Percentiles rank a stretch among this genome's conserved stretches.
Conservation (phyloP, 352 stramenopile genomes). For the Globisporangium emineosum region DNA sequence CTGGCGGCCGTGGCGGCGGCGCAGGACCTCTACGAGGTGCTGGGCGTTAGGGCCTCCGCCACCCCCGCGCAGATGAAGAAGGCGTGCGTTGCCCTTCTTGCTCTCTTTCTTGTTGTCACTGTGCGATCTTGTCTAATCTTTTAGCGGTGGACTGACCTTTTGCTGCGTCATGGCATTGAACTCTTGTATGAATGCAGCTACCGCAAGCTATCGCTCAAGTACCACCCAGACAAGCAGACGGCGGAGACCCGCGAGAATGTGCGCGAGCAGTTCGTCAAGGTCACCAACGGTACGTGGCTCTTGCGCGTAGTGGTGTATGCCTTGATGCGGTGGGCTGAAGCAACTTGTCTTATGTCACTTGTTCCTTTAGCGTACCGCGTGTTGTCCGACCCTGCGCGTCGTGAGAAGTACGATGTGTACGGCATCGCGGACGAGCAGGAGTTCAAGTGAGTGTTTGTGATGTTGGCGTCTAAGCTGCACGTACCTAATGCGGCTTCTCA, state of each 20-base stretch:
- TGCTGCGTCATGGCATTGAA: too few relatives aligned
- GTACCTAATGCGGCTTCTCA: not conserved
- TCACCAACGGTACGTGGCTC: slow-evolving; percentile 51
- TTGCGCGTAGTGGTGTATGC: not conserved
- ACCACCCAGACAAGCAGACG: slow-evolving; percentile 94
- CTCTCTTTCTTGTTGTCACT: not conserved
- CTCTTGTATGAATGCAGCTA: slow-evolving; percentile 48
- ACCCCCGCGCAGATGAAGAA: slow-evolving; percentile 68
- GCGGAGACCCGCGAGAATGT: slow-evolving; percentile 52
- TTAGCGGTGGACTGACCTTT: not conserved
- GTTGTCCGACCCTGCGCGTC: slow-evolving; percentile 65
- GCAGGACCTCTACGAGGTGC: slow-evolving; percentile 68
- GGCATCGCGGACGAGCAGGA: slow-evolving; percentile 74
- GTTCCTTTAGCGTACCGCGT: slow-evolving; percentile 61
- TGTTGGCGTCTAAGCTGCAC: not conserved
- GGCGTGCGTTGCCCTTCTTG: slow-evolving; percentile 31
- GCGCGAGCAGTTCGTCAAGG: slow-evolving; percentile 76
- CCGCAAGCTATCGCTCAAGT: slow-evolving; percentile 91
- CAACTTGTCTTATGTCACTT: not conserved
- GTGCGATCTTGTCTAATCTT: not conserved
- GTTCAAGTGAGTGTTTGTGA: slow-evolving; percentile 51
- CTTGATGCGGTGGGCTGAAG: not conserved
- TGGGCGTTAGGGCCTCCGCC: slow-evolving; percentile 51
- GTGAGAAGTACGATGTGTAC: slow-evolving; percentile 80
- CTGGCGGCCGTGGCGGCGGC: slow-evolving; percentile 34